These are phyloP conservation scores for Trametes versicolor DNA, from an alignment of 1,284 basidiomycete species.

Conservation along the genomic window DNA sequence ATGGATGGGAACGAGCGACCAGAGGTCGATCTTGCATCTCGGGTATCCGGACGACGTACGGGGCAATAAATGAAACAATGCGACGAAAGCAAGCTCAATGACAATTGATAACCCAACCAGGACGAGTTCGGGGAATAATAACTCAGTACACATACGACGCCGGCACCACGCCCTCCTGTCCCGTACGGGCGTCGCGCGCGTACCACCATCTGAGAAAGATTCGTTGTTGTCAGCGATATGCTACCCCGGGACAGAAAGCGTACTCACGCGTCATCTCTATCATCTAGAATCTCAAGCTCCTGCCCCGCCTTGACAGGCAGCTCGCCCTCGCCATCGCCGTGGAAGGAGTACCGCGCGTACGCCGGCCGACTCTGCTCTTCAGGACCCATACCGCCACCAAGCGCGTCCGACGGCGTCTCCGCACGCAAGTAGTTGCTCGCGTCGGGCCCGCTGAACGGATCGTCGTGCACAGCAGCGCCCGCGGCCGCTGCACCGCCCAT, in stretches of 20 bases:
- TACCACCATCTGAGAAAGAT: constrained; percentile 85
- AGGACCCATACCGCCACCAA: constrained; percentile 65
- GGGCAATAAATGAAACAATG: constrained; percentile 28
- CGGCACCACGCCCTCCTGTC: constrained; percentile 88
- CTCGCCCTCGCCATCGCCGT: constrained; percentile 81
- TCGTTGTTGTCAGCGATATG: constrained; percentile 18
- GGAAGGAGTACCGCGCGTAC: constrained; percentile 83
- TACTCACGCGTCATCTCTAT: constrained; percentile 81
- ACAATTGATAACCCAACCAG: constrained; percentile 29
- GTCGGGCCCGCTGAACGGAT: constrained; percentile 72
- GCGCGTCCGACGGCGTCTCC: constrained; percentile 81
- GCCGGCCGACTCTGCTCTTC: constrained; percentile 78
- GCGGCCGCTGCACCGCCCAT: constrained; percentile 24
- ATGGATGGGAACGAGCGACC: constrained; percentile 38
- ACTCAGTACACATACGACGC: constrained; percentile 85
- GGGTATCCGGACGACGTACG: constrained; percentile 44
- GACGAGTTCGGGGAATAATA: constrained; percentile 31
- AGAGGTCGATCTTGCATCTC: constrained; percentile 49
- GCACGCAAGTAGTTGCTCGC: constrained; percentile 78
- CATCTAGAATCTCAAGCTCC: constrained; percentile 81
- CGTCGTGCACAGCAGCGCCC: constrained; percentile 51
- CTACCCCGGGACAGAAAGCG: constrained; percentile 5
- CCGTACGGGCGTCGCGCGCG: constrained; percentile 80
- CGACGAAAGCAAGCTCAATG: constrained; percentile 41
- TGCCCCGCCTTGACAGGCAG: constrained; percentile 73